Base-by-base conservation (phyloP, 805 yeast genomes). In the Henningerozyma blattae region DNA sequence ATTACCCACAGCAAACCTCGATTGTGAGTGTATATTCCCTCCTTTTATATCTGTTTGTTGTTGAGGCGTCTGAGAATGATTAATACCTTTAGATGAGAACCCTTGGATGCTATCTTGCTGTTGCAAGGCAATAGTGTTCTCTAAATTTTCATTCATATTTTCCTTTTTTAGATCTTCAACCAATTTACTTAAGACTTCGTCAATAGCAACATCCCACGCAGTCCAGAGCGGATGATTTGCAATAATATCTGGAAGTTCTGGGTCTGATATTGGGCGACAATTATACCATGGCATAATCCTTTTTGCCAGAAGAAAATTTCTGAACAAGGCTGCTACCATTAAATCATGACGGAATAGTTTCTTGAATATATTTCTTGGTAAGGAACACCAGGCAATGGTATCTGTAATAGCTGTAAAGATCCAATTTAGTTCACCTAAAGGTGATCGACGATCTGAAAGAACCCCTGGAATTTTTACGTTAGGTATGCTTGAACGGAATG, bases 371-470 rank as follows among this genome's bases (percentile, higher is more conserved):
- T 93, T 85, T 40, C 95, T 67, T 3, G 94, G 85, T 25, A 91
- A 59, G 3, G 87, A 73, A 0, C 95, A 84, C 96, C 97, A 91
- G 2, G 98, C 98, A 34, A 91, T 89, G 0, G 97, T 89, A 56
- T 91, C 98, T 3, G 97, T 89, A 27, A 91, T 85, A 2, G 98
- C 96, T 1, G 96, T 91, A 58, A 89, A 91, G 22, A 91, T 89
- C 96, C 97, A 91, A 54, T 85, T 86, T 35, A 91, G 67, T 53
- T 91, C 98, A 24, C 98, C 98, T 29, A 91, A 60, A 1, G 97
- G 96, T 0, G 97, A 91, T 41, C 95, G 68, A 50, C 97, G 70
- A 52, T 91, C 98, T 3, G 95, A 82, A 31, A 86, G 62, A 42
- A 81, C 77, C 2, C 97, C 97, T 0, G 97, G 96, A 13, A 89